Conservation (phyloP, 2,329 filamentous ascomycete genomes). For the Trichoderma pleuroti region DNA sequence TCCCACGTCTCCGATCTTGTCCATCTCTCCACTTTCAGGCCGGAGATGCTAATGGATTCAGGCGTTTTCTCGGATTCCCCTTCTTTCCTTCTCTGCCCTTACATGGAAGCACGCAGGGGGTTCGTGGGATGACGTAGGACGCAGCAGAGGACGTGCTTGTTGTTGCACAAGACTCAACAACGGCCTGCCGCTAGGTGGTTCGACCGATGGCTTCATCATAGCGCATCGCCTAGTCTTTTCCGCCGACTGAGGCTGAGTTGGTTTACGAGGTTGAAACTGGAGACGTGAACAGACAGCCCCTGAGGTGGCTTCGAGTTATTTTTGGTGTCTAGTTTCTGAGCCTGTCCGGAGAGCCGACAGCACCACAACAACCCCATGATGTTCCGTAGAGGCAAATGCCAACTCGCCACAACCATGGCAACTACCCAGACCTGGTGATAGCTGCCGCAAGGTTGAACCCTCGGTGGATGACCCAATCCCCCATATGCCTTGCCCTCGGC, state of each 20-base stretch:
- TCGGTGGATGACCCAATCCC: neutral
- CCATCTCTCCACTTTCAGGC: constrained; percentile 4
- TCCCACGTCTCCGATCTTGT: neutral
- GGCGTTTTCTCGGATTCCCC: neutral
- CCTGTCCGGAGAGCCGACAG: neutral
- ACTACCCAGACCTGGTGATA: no score
- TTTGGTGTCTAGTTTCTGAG: neutral
- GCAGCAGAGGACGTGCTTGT: neutral
- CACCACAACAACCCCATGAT: neutral
- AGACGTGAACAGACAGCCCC: neutral
- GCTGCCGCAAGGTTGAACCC: neutral
- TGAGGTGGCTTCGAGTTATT: neutral
- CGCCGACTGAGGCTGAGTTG: neutral
- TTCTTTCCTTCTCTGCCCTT: neutral
- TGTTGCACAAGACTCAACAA: neutral
- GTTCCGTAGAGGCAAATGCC: neutral
- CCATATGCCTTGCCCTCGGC: neutral
- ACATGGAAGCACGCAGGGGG: neutral
- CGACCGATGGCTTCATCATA: neutral
- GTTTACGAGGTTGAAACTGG: neutral
- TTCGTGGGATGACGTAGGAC: constrained; percentile 4
- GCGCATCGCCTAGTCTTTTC: neutral
- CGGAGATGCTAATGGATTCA: neutral
- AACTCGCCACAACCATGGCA: neutral
- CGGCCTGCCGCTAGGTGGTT: neutral